Base-by-base conservation (phyloP, 441 rosid species). In the Arabidopsis hybrid region DNA sequence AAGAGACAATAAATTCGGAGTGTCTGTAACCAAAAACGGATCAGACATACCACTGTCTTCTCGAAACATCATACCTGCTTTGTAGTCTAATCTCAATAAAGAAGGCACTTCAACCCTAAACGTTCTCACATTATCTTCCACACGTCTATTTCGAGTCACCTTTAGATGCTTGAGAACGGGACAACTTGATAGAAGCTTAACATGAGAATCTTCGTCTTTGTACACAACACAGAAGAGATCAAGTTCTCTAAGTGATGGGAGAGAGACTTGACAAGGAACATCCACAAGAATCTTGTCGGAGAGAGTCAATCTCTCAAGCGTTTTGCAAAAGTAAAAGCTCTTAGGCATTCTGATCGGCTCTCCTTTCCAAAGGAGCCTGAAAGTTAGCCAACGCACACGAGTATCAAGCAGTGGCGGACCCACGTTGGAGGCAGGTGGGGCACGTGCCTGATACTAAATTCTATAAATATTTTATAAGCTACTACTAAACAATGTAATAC, bases 141-240 rank as follows among this genome's bases (percentile, higher is more conserved):
- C 17, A 55, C 2, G 10, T 3, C 8, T 3, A 14, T 2, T 8
- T 46, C 60, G 60, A 55, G n/a, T 4, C 38, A 55, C 60, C 8
- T 7, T 1, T 6, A 55, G 60, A 55, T 4, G 0, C 34, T 18
- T 39, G 34, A 39, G 65, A 60, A 39, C 65, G 11, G 64, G 64
- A 7, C 47, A 38, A 60, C 47, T 21, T 18, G 64, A 60, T 60
- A 60, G 36, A 60, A 60, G 65, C 17, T 14, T 60, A 18, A 39
- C 65, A 3, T 39, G 65, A 60, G 49, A 60, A 12, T 60, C 49
- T 18, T 60, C 49, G 10, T 60, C 64, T 60, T 60, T 60, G 64
- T 60, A 60, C 34, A 18, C 16, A 60, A 60, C 64, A 18, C 1
- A 12, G 8, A 5, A 0, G 2, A 60, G 64, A 5, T 18, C 2